Percentiles rank a stretch among this genome's conserved stretches.
These are phyloP conservation scores for Nannizziopsis arthrosporioides DNA, from an alignment of 2,329 filamentous ascomycete genomes.

Conservation along the genomic window DNA sequence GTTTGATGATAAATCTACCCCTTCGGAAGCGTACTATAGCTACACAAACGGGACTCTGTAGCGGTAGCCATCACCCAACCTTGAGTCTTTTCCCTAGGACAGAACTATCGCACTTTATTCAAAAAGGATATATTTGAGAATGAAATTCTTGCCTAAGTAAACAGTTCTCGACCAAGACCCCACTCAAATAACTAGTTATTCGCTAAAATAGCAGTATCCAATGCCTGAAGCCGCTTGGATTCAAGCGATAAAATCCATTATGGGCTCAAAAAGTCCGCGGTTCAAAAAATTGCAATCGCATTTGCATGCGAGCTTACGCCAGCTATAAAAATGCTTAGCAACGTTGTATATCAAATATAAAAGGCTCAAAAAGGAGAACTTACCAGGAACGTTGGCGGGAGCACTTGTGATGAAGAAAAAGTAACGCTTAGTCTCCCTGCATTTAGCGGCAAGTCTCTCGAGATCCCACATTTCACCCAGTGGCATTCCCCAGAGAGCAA, in stretches of 20 bases:
- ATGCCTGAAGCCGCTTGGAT: too few species aligned
- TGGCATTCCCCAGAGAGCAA: slow-evolving; percentile 36
- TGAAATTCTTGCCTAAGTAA: too few species aligned
- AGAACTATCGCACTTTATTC: too few species aligned
- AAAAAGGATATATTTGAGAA: too few species aligned
- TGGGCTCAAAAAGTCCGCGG: neutral
- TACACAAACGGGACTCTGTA: too few species aligned
- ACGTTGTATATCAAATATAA: neutral
- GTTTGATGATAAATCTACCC: neutral
- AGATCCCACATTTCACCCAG: slow-evolving; percentile 38
- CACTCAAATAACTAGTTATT: too few species aligned
- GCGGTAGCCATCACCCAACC: too few species aligned
- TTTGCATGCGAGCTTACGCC: slow-evolving; percentile 23
- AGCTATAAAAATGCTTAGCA: slow-evolving; percentile 8
- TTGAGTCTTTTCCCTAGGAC: too few species aligned
- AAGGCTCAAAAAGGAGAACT: slow-evolving; percentile 11
- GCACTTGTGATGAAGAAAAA: slow-evolving; percentile 35
- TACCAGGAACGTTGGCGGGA: slow-evolving; percentile 32
- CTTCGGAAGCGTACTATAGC: too few species aligned
- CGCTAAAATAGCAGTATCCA: too few species aligned
- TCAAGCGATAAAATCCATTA: neutral
- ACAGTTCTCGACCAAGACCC: too few species aligned
- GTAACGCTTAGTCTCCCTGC: slow-evolving; percentile 28
- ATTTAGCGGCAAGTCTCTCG: slow-evolving; percentile 27
- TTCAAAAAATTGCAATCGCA: slow-evolving; percentile 23